These are phyloP conservation scores for Wickerhamiella parazyma DNA, from an alignment of 805 yeast species.

Conservation along the genomic window DNA sequence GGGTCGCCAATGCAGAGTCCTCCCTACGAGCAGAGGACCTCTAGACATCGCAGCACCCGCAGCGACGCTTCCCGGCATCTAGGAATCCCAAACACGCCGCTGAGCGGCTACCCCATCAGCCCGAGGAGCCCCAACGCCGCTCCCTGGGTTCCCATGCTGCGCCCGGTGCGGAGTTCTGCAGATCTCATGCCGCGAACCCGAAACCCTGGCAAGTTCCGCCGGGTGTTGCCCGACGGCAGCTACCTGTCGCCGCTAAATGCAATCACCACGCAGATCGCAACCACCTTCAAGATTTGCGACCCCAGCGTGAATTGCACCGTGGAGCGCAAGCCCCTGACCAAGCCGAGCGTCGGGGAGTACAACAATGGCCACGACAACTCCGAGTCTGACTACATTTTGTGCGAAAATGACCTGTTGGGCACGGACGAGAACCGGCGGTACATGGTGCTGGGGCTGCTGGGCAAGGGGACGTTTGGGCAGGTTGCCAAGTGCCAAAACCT, in stretches of 20 bases:
- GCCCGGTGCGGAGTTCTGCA: background rate
- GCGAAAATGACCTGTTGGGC: slow-evolving; percentile 89
- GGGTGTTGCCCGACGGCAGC: slow-evolving; percentile 29
- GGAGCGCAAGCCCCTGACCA: slow-evolving; percentile 81
- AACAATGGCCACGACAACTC: slow-evolving; percentile 82
- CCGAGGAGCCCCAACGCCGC: slow-evolving; percentile 3
- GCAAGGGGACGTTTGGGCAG: slow-evolving; percentile 97
- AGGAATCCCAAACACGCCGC: slow-evolving; percentile 5
- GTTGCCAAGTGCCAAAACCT: slow-evolving; percentile 86
- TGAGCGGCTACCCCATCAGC: slow-evolving; percentile 4
- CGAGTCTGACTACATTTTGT: slow-evolving; percentile 79
- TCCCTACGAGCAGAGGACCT: background rate
- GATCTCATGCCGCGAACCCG: background rate
- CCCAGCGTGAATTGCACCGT: slow-evolving; percentile 73
- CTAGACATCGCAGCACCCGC: slow-evolving; percentile 2
- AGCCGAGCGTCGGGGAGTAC: slow-evolving; percentile 70
- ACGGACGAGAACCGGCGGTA: slow-evolving; percentile 73
- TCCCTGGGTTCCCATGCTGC: background rate
- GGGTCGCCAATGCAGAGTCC: slow-evolving; percentile 10
- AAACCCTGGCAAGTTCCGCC: slow-evolving; percentile 18
- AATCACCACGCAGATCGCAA: slow-evolving; percentile 58
- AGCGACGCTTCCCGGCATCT: slow-evolving; percentile 4
- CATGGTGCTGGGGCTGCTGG: slow-evolving; percentile 77
- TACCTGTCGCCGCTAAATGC: slow-evolving; percentile 53
- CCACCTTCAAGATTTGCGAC: slow-evolving; percentile 74